phyloP scores from a whole-genome alignment of 768 basidiomycete genomes.

The Rhodotorula babjevae region DNA sequence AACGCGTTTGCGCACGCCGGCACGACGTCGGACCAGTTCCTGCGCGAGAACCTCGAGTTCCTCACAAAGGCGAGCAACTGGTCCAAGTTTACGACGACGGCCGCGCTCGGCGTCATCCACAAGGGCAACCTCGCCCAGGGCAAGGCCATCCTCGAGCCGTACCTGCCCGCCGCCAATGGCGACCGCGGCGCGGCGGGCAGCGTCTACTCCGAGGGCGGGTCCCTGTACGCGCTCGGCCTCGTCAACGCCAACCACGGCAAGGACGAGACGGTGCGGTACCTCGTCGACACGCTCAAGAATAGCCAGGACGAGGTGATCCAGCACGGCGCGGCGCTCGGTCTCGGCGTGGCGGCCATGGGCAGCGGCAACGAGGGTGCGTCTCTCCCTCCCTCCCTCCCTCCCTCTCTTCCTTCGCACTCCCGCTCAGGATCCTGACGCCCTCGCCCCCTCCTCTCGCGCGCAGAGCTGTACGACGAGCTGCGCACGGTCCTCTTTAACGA shows the following conservation, averaged over 20 bases:
- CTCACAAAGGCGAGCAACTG: constrained; percentile 90
- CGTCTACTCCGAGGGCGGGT: constrained; percentile 89
- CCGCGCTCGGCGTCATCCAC: constrained; percentile 94
- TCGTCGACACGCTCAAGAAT: constrained; percentile 72
- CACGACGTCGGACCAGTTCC: constrained; percentile 87
- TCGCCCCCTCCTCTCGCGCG: too few species aligned
- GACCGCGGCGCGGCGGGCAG: constrained; percentile 57
- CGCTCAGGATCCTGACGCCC: too few species aligned
- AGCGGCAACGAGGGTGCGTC: constrained; percentile 63
- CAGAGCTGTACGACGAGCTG: constrained; percentile 84
- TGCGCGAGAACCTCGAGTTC: constrained; percentile 96
- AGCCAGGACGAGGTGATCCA: constrained; percentile 79
- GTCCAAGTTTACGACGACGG: constrained; percentile 97
- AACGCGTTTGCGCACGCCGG: constrained; percentile 99
- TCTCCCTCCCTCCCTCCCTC: neutral
- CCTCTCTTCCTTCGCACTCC: too few species aligned
- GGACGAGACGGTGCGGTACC: constrained; percentile 51
- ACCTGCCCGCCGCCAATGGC: constrained; percentile 61
- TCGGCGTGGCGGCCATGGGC: constrained; percentile 94
- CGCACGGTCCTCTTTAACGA: constrained; percentile 85
- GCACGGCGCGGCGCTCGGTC: constrained; percentile 91
- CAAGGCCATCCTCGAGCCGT: constrained; percentile 84
- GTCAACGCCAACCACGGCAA: constrained; percentile 84
- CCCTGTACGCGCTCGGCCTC: constrained; percentile 88
- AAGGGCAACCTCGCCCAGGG: constrained; percentile 94